These are phyloP conservation scores for Trifolium subterraneum DNA, from an alignment of 306 rosid genomes.

Conservation along the genomic window DNA sequence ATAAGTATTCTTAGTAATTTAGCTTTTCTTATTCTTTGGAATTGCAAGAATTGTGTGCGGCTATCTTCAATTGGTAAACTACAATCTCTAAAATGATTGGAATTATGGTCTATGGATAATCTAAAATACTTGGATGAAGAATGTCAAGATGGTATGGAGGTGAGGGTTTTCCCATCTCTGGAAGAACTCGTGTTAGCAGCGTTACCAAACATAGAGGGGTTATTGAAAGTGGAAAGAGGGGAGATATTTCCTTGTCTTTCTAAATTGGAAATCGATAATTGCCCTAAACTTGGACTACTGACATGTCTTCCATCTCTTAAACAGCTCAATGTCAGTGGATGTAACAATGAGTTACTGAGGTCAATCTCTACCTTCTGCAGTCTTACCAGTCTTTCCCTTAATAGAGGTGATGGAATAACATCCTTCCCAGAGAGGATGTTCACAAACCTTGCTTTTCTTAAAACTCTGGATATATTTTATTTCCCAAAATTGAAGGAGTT, in stretches of 20 bases:
- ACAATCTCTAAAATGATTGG: neutral
- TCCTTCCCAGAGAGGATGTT: conserved; percentile 11
- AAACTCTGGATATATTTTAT: too few relatives aligned
- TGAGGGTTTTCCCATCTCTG: conserved; percentile 16
- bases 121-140: neutral
- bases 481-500: conserved; percentile 2
- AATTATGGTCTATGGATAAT: fast-evolving
- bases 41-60: neutral
- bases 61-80: neutral
- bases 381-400: neutral
- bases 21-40: neutral
- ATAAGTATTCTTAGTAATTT: conserved; percentile 5
- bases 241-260: conserved; percentile 13
- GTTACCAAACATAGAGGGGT: neutral
- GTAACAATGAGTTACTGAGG: neutral
- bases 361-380: neutral
- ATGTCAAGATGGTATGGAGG: neutral
- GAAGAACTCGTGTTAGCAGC: fast-evolving
- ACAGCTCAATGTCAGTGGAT: fast-evolving
- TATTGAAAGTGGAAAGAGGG: conserved; percentile 24
- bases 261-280: fast-evolving
- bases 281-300: conserved; percentile 10
- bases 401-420: neutral
- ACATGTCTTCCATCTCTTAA: conserved; percentile 6
- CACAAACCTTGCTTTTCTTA: neutral